phyloP scores from a whole-genome alignment of 2,329 filamentous ascomycete genomes.

The Neonectria punicea region DNA sequence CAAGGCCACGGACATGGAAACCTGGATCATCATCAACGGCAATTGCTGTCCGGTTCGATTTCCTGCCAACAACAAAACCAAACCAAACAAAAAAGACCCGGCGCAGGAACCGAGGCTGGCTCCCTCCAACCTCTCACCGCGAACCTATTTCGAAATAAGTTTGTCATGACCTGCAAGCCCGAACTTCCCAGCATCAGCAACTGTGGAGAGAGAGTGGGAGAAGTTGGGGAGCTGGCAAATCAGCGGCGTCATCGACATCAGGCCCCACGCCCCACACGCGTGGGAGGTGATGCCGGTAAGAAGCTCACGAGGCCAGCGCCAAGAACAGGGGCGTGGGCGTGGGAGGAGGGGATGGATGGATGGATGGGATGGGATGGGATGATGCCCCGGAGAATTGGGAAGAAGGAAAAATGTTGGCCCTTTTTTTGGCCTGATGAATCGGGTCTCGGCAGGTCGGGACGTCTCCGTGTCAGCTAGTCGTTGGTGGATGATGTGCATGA shows the following conservation, averaged over 20 bases:
- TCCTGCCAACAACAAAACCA: too few relatives aligned
- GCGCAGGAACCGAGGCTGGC: conserved; percentile 33
- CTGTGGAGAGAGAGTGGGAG: conserved; percentile 45
- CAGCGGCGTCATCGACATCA: conserved; percentile 33
- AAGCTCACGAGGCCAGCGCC: conserved; percentile 37
- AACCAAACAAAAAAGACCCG: background rate
- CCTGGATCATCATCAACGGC: background rate
- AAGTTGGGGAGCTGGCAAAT: conserved; percentile 39
- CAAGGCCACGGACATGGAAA: too few relatives aligned
- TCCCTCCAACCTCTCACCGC: conserved; percentile 30
- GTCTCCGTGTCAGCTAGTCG: too few relatives aligned
- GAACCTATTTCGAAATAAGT: conserved; percentile 42
- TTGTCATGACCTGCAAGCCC: conserved; percentile 42
- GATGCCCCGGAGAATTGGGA: conserved; percentile 6
- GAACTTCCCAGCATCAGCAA: conserved; percentile 40
- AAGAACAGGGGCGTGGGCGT: too few relatives aligned
- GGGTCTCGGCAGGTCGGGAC: too few relatives aligned
- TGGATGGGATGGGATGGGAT: background rate
- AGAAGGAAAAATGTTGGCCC: background rate
- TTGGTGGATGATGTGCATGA: too few relatives aligned
- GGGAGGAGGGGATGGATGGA: too few relatives aligned
- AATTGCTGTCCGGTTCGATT: conserved; percentile 14
- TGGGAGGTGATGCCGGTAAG: conserved; percentile 38
- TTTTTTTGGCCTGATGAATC: too few relatives aligned
- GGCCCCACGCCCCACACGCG: conserved; percentile 44